These are phyloP conservation scores for Tylopilus plumbeoviolaceoides DNA, from an alignment of 768 basidiomycete genomes.

Conservation along the genomic window DNA sequence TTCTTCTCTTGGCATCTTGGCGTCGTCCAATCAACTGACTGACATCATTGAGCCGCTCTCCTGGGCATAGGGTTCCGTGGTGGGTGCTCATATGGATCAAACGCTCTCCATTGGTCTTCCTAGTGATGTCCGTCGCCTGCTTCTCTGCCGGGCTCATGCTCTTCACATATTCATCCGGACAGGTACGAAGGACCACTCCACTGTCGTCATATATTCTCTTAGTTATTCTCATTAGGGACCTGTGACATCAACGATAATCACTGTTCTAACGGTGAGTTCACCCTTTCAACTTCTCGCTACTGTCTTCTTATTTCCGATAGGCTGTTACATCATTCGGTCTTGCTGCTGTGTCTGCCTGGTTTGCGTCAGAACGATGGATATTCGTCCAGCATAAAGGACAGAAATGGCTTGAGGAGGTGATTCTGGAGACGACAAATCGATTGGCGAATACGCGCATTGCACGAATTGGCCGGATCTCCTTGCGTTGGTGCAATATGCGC, in stretches of 20 bases:
- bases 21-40: constrained; percentile 12
- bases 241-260: constrained; percentile 67
- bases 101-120: constrained; percentile 75
- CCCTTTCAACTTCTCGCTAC: not conserved
- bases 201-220: constrained; percentile 19
- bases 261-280: constrained; percentile 57
- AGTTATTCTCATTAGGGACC: constrained; percentile 38
- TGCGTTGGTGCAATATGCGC: constrained; percentile 23
- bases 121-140: constrained; percentile 79
- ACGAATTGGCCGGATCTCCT: constrained; percentile 21
- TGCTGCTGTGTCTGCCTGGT: constrained; percentile 51
- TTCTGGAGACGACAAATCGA: constrained; percentile 23
- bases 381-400: constrained; percentile 46
- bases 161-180: constrained; percentile 70
- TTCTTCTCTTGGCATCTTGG: constrained; percentile 14
- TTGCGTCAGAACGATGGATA: constrained; percentile 48
- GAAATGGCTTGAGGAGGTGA: constrained; percentile 49
- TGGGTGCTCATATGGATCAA: constrained; percentile 81
- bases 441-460: constrained; percentile 27
- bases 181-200: constrained; percentile 41
- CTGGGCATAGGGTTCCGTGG: constrained; percentile 53
- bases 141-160: constrained; percentile 76
- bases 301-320: constrained; percentile 8
- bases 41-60: constrained; percentile 41
- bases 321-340: constrained; percentile 41